phyloP scores from a whole-genome alignment of 106 monocot genomes.

The Cymbidium sinense region DNA sequence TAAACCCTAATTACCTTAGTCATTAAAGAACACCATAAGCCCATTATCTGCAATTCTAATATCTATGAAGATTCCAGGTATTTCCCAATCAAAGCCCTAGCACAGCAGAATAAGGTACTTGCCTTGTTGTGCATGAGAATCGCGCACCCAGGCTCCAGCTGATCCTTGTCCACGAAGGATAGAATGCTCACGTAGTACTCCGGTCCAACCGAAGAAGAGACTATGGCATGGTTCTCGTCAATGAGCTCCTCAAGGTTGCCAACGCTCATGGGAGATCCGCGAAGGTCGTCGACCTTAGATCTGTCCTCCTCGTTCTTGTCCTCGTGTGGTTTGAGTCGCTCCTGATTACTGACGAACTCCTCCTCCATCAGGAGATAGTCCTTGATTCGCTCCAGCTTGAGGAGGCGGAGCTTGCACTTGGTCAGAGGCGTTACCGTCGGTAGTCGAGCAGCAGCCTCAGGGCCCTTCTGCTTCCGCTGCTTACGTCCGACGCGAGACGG shows the following conservation, averaged over 20 bases:
- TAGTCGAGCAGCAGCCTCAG: slow-evolving; percentile 78
- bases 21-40: no score
- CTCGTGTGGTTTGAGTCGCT: slow-evolving; percentile 81
- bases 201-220: slow-evolving; percentile 86
- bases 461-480: slow-evolving; percentile 95
- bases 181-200: slow-evolving; percentile 93
- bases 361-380: slow-evolving; percentile 96
- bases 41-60: not conserved
- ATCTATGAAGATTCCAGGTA: not conserved
- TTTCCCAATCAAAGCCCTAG: not conserved
- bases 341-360: slow-evolving; percentile 88
- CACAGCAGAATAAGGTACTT: not conserved
- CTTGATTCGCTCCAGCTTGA: slow-evolving; percentile 94
- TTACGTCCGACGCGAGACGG: slow-evolving; percentile 82
- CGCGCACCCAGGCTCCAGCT: slow-evolving; percentile 92
- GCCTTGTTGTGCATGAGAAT: slow-evolving; percentile 99
- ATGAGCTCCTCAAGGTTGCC: slow-evolving; percentile 96
- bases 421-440: slow-evolving; percentile 81
- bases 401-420: slow-evolving; percentile 83
- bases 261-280: slow-evolving; percentile 95
- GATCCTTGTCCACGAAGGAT: slow-evolving; percentile 98
- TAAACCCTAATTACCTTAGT: no score
- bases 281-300: slow-evolving; percentile 87
- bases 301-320: slow-evolving; percentile 95
- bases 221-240: slow-evolving; percentile 97